A percentile compares a stretch with the other conserved stretches of the same genome.
Conservation (phyloP, 1,284 basidiomycete genomes). For the Leccinum subatratum region DNA sequence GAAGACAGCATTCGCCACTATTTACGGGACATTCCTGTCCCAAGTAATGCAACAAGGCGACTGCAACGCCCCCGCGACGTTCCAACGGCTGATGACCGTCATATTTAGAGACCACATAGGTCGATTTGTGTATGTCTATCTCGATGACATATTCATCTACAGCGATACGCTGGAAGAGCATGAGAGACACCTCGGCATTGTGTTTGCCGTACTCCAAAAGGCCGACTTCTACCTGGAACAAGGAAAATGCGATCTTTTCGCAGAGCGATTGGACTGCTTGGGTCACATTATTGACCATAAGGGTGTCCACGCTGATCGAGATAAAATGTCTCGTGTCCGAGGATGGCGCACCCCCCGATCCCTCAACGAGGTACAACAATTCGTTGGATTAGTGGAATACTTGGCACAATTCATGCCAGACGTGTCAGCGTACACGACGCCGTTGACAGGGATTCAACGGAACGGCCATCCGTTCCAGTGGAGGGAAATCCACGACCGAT, state of each 20-base stretch:
- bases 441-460: no score
- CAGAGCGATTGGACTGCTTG: slow-evolving; percentile 11
- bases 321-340: slow-evolving; percentile 10
- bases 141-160: not conserved
- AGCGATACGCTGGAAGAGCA: not conserved
- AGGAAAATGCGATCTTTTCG: slow-evolving; percentile 6
- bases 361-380: no score
- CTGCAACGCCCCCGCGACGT: slow-evolving; percentile 33
- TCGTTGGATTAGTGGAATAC: no score
- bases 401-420: no score
- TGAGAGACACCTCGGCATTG: slow-evolving; percentile 21
- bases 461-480: no score
- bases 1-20: not conserved
- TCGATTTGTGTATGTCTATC: slow-evolving; percentile 20
- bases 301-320: slow-evolving; percentile 27
- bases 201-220: slow-evolving; percentile 26
- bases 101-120: slow-evolving; percentile 32
- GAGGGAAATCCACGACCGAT: no score
- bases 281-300: slow-evolving; percentile 30
- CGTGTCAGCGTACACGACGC: no score
- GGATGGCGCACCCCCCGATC: not conserved
- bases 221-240: slow-evolving; percentile 20
- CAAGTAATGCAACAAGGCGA: slow-evolving; percentile 34
- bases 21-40: slow-evolving; percentile 25
- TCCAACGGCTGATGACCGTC: slow-evolving; percentile 33